Evolutionary conservation across 306 rosid species (phyloP).

Genomic region (Benincasa hispida): DNA sequence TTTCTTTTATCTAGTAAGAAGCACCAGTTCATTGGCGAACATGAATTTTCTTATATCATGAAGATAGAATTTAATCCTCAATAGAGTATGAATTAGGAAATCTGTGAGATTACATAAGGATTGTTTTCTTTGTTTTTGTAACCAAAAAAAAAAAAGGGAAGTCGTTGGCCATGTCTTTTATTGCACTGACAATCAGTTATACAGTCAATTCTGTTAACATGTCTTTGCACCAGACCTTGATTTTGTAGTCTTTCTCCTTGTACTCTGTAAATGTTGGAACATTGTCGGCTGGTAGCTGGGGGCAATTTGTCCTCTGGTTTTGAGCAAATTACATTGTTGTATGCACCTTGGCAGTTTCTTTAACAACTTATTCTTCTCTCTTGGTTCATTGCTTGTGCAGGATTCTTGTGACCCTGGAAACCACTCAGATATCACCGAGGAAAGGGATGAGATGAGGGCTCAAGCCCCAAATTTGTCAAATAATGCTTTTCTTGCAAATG

Average conservation of each 20-base stretch:
- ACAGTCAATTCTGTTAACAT: not conserved
- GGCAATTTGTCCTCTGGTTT: not conserved
- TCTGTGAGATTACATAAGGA: not conserved
- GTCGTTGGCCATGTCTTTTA: not conserved
- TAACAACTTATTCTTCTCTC: not conserved
- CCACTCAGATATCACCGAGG: conserved; percentile 75
- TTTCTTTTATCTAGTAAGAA: not conserved
- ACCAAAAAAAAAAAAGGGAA: not conserved
- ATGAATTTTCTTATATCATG: not conserved
- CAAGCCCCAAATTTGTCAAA: conserved; percentile 23
- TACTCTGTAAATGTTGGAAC: not conserved
- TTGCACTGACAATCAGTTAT: not conserved
- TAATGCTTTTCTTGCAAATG: conserved; percentile 20
- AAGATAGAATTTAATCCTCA: not conserved
- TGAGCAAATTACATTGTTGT: not conserved
- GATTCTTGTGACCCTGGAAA: conserved; percentile 76
- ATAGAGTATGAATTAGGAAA: not conserved
- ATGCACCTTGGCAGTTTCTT: not conserved
- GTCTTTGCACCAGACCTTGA: not conserved
- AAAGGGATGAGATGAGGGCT: conserved; percentile 61
- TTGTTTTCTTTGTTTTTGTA: not conserved
- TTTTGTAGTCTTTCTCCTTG: not conserved
- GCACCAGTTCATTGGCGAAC: not conserved
- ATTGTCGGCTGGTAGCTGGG: not conserved
- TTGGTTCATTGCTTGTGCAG: conserved; percentile 27